Percentiles rank a stretch among this genome's conserved stretches.
phyloP scores from a whole-genome alignment of 2,329 filamentous ascomycete species.

The Fusarium sp. region DNA sequence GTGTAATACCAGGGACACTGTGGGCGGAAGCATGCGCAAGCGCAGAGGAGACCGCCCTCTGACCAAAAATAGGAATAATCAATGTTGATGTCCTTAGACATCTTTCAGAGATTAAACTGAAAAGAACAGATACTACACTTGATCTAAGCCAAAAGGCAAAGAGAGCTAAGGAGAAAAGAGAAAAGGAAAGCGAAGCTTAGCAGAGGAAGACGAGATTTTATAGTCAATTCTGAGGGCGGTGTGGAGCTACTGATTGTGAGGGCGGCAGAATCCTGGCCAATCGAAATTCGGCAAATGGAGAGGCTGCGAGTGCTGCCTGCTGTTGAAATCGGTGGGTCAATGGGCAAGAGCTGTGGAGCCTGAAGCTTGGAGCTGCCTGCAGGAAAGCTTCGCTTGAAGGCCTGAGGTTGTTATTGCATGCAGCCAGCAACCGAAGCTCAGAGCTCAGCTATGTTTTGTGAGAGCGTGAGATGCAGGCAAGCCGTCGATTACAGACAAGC shows the following conservation, averaged over 20 bases:
- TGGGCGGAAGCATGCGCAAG: slow-evolving; percentile 56
- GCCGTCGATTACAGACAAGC: neutral
- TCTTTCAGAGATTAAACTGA: slow-evolving; percentile 97
- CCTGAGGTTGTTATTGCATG: neutral
- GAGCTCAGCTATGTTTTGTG: neutral
- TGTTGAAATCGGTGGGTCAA: slow-evolving; percentile 2
- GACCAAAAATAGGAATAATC: slow-evolving; percentile 79
- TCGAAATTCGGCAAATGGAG: neutral
- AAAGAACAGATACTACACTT: slow-evolving; percentile 98
- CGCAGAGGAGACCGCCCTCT: slow-evolving; percentile 54
- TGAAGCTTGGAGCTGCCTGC: neutral
- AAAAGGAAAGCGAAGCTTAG: slow-evolving; percentile 37
- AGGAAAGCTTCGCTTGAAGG: neutral
- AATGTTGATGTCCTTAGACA: slow-evolving; percentile 76
- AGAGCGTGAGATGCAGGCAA: neutral
- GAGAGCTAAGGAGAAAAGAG: slow-evolving; percentile 57
- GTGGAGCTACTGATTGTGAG: slow-evolving; percentile 2
- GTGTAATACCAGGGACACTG: slow-evolving; percentile 56
- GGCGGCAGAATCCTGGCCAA: slow-evolving; percentile 31
- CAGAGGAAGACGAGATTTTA: slow-evolving; percentile 34
- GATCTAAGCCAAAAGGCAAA: slow-evolving; percentile 80
- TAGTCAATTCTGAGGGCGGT: slow-evolving; percentile 29
- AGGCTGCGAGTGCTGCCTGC: slow-evolving; percentile 30
- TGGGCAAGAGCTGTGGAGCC: neutral
- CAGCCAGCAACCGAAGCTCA: neutral